Conservation (phyloP, 768 basidiomycete species). For the Suillus spraguei region DNA sequence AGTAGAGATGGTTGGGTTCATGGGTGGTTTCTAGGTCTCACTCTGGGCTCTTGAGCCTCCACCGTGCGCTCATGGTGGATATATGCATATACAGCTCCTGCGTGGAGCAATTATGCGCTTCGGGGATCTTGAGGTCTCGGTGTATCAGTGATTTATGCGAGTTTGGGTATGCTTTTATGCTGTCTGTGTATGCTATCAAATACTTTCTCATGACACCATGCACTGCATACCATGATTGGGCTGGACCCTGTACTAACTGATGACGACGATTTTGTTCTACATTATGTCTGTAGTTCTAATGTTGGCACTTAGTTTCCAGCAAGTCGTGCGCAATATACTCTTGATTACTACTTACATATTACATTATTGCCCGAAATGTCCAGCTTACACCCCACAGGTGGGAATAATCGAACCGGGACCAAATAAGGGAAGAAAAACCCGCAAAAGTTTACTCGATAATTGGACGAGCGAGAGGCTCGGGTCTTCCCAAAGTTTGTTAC, state of each 20-base stretch:
- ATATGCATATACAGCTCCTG: not conserved
- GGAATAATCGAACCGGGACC: too few species aligned
- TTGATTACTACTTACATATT: too few species aligned
- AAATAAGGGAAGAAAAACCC: too few species aligned
- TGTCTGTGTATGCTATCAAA: not conserved
- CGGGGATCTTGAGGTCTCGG: not conserved
- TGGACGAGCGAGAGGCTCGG: too few species aligned
- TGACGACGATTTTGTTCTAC: slow-evolving; percentile 1
- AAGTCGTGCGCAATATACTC: too few species aligned
- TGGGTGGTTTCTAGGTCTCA: slow-evolving; percentile 11
- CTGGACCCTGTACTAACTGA: slow-evolving; percentile 3
- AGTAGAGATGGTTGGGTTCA: slow-evolving; percentile 35
- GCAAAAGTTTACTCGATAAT: too few species aligned
- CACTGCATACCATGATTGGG: slow-evolving; percentile 1
- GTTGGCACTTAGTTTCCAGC: not conserved
- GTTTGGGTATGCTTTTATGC: not conserved
- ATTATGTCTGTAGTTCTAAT: not conserved
- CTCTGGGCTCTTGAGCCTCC: not conserved
- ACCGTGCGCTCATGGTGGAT: not conserved
- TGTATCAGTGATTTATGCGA: not conserved
- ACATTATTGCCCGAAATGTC: too few species aligned
- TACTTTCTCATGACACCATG: slow-evolving; percentile 3
- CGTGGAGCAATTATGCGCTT: not conserved
- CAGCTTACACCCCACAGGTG: too few species aligned
- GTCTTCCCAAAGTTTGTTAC: too few species aligned